Evolutionary conservation across 192 early-diverging fungal species (phyloP).

Genomic region (Coemansia sp.): DNA sequence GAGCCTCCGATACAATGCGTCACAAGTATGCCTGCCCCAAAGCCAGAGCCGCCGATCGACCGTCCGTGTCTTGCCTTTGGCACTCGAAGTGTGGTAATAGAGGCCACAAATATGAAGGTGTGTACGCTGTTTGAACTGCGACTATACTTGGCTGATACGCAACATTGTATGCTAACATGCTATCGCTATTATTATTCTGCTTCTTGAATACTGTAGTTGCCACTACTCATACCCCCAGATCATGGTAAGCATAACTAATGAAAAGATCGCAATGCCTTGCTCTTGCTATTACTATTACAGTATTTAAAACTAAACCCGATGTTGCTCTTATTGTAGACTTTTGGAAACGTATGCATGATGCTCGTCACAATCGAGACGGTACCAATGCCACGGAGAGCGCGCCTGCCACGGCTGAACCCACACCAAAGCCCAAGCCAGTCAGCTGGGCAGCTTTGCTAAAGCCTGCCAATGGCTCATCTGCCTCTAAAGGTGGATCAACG

Average conservation of each 20-base stretch:
- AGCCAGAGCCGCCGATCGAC: neutral
- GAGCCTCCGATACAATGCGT: neutral
- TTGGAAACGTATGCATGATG: constrained; percentile 1
- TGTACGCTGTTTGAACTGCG: neutral
- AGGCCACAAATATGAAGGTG: neutral
- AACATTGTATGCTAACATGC: neutral
- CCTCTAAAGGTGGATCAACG: constrained; percentile 59
- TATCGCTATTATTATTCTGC: neutral
- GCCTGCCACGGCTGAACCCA: neutral
- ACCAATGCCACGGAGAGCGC: neutral
- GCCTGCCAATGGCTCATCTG: neutral
- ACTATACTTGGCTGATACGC: neutral
- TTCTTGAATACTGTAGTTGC: neutral
- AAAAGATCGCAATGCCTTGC: neutral
- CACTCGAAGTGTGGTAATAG: neutral
- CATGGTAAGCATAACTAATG: neutral
- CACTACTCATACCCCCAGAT: constrained; percentile 13
- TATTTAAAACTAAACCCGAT: neutral
- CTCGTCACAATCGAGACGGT: neutral
- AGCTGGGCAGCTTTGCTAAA: constrained; percentile 51
- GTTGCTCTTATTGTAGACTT: neutral
- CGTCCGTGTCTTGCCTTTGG: neutral
- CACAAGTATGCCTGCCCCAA: neutral
- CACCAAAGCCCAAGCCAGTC: constrained; percentile 33
- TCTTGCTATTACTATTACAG: neutral